These are phyloP conservation scores for Glomus cerebriforme DNA, from an alignment of 192 early-diverging fungal genomes.

Conservation along the genomic window DNA sequence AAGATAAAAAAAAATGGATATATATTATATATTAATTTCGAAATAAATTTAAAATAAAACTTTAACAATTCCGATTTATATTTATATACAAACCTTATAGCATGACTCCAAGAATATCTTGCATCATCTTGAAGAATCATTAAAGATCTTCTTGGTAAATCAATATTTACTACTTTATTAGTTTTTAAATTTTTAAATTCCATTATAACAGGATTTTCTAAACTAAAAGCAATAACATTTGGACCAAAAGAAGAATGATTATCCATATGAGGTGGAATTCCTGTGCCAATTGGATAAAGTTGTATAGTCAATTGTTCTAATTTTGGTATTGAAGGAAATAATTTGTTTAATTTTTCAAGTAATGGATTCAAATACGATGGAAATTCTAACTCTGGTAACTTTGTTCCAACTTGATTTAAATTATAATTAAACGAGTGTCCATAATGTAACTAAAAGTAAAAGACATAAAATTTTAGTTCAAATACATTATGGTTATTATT, in stretches of 20 bases:
- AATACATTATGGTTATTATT: too few relatives aligned
- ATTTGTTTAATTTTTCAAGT: not conserved
- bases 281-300: constrained; percentile 28
- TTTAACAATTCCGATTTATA: not conserved
- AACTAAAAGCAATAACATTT: constrained; percentile 17
- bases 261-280: constrained; percentile 34
- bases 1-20: not conserved
- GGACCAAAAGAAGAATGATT: constrained; percentile 25
- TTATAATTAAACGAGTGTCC: constrained; percentile 24
- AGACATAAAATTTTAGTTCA: too few relatives aligned
- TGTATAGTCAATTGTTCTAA: constrained; percentile 29
- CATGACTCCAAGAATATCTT: constrained; percentile 29
- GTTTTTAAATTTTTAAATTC: constrained; percentile 29
- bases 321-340: constrained; percentile 12
- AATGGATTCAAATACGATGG: constrained; percentile 15
- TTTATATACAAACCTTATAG: not conserved
- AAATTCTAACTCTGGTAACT: constrained; percentile 16
- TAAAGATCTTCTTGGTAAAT: constrained; percentile 30
- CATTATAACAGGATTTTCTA: constrained; percentile 27
- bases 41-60: not conserved
- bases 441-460: constrained; percentile 24
- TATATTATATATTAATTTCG: too few relatives aligned
- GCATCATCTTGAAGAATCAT: constrained; percentile 10
- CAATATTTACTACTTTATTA: not conserved
- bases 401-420: constrained; percentile 17